phyloP scores from a whole-genome alignment of 345 rosid species.

The Linum trigynum region DNA sequence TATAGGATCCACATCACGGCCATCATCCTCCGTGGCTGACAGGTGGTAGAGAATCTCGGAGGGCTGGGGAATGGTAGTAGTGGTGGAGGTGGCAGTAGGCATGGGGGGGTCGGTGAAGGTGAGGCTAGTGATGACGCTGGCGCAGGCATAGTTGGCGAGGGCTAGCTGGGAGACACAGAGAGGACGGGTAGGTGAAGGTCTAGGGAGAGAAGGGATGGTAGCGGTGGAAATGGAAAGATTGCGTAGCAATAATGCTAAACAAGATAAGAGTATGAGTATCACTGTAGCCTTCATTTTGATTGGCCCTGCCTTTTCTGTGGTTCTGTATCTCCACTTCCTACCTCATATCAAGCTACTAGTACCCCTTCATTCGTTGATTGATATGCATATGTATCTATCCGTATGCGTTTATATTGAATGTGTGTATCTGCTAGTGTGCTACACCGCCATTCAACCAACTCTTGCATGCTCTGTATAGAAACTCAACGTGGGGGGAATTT shows the following conservation, averaged over 20 bases:
- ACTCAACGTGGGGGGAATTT: no score
- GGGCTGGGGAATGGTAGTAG: neutral
- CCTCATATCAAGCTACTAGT: no score
- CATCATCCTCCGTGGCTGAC: neutral
- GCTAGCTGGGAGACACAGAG: neutral
- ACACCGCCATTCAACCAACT: no score
- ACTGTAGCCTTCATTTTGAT: neutral
- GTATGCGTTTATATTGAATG: no score
- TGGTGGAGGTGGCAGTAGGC: neutral
- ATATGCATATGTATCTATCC: no score
- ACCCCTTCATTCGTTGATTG: no score
- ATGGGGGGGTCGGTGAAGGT: neutral
- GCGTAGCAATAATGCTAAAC: neutral
- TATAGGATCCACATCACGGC: no score
- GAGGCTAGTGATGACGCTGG: neutral
- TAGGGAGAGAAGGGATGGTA: neutral
- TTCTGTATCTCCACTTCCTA: no score
- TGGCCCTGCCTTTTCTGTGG: no score
- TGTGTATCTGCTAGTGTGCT: no score
- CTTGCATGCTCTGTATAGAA: no score
- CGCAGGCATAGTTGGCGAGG: neutral
- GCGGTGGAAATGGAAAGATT: neutral
- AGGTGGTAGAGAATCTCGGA: neutral
- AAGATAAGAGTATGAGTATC: neutral
- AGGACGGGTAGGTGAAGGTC: neutral